Evolutionary conservation across 1,139 yeast species (phyloP), one percentile per base, ranked within the genome.

Genomic region (Taphrina wiesneri): DNA sequence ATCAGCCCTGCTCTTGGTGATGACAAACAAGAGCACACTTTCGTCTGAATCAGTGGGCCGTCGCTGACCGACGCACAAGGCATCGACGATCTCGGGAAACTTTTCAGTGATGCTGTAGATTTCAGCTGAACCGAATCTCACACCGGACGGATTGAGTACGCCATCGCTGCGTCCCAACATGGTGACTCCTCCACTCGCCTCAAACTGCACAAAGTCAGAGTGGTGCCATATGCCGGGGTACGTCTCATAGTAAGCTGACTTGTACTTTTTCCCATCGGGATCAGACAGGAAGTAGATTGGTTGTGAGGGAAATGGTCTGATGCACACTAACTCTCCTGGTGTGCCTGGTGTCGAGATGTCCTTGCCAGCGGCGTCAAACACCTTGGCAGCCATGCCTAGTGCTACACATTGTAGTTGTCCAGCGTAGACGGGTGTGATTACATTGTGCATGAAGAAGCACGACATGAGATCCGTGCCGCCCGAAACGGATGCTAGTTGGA

Each of bases 391-490:
- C 71, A 70, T 70, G 19, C 72, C 72, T 17, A 70, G 70, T 4
- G 71, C 72, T 2, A 67, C 64, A 43, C 70, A 70, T 45, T 70
- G 72, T 23, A 70, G 59, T 59, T 70, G 72, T 30, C 72, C 72
- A 13, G 67, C 65, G 53, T 69, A 63, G 17, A 70, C 72, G 2
- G 72, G 71, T 9, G 65, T 32, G 45, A 70, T 49, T 19, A 65
- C 54, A 1, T 68, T 62, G 3, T 72, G 72, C 39, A 72, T 71
- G 19, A 72, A 71, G 61, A 70, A 69, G 41, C 70, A 67, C 9
- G 72, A 70, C 43, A 70, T 66, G 53, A 70, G 70, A 43, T 70
- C 72, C 17, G 72, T 70, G 26, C 72, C 72, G 17, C 72, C 72
- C 13, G 72, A 70, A 45, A 70, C 68, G 51, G 70, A 67, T 3